phyloP scores from a whole-genome alignment of 1,139 yeast species.

The Magnusiomyces clavatus region DNA sequence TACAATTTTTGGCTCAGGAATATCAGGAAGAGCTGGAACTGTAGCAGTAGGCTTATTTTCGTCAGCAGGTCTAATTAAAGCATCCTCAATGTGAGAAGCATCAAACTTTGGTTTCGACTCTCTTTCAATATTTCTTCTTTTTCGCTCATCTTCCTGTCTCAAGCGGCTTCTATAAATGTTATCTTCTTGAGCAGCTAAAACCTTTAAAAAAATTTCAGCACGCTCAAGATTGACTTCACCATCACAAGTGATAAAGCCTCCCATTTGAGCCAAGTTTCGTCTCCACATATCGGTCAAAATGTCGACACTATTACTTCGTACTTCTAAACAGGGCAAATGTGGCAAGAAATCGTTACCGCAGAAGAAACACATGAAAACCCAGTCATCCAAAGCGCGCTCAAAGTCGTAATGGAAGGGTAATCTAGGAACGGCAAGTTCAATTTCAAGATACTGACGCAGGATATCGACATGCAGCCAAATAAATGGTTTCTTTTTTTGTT shows the following conservation, averaged over 20 bases:
- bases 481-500: conserved; percentile 73
- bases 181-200: conserved; percentile 66
- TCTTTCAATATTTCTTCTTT: conserved; percentile 45
- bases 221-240: conserved; percentile 70
- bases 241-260: conserved; percentile 81
- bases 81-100: conserved; percentile 7
- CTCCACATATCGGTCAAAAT: conserved; percentile 79
- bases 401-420: conserved; percentile 71
- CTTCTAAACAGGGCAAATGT: conserved; percentile 89
- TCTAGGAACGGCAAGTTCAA: conserved; percentile 65
- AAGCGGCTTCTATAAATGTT: conserved; percentile 65
- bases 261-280: conserved; percentile 52
- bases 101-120: conserved; percentile 15
- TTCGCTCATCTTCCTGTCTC: conserved; percentile 58
- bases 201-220: conserved; percentile 62
- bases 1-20: conserved; percentile 9
- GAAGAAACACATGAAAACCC: conserved; percentile 98
- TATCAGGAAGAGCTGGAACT: conserved; percentile 3
- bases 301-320: conserved; percentile 90
- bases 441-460: conserved; percentile 77
- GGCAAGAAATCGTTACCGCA: conserved; percentile 99
- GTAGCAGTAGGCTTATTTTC: not conserved
- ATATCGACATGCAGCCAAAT: conserved; percentile 90
- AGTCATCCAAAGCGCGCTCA: conserved; percentile 95
- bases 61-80: conserved; percentile 3